Conservation (phyloP, 2,329 filamentous ascomycete genomes). For the Malbranchea zuffiana region DNA sequence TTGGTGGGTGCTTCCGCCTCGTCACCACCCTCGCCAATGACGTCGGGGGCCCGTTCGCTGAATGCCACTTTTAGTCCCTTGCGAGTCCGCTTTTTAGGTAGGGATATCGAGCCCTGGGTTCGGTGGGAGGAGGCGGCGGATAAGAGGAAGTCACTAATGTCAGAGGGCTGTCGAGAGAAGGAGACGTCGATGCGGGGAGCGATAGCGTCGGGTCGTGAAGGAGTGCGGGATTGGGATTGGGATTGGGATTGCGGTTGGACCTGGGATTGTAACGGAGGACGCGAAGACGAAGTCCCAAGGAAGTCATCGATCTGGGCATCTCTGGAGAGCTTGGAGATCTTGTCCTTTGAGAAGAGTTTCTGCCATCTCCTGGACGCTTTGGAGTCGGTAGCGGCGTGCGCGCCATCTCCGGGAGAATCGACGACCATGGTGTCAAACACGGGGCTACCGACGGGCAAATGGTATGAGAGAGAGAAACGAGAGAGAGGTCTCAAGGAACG, state of each 20-base stretch:
- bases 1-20: slow-evolving; percentile 62
- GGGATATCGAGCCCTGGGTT: slow-evolving; percentile 18
- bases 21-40: slow-evolving; percentile 88
- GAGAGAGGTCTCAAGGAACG: background rate
- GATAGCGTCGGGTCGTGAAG: slow-evolving; percentile 17
- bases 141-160: slow-evolving; percentile 20
- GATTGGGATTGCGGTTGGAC: slow-evolving; percentile 11
- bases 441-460: background rate
- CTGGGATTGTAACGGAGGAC: slow-evolving; percentile 5
- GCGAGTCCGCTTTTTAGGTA: slow-evolving; percentile 35
- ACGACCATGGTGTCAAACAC: slow-evolving; percentile 12
- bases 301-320: slow-evolving; percentile 46
- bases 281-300: slow-evolving; percentile 40
- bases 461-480: background rate
- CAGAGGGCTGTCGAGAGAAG: slow-evolving; percentile 24
- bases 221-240: slow-evolving; percentile 9
- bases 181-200: slow-evolving; percentile 28
- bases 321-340: slow-evolving; percentile 25
- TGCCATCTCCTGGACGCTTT: slow-evolving; percentile 35
- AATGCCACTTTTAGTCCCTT: slow-evolving; percentile 69
- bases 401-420: slow-evolving; percentile 11
- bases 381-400: slow-evolving; percentile 12
- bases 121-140: slow-evolving; percentile 14
- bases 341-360: slow-evolving; percentile 40
- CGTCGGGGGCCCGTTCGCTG: slow-evolving; percentile 56